These are phyloP conservation scores for Erodium texanum DNA, from an alignment of 441 rosid genomes.

Conservation along the genomic window DNA sequence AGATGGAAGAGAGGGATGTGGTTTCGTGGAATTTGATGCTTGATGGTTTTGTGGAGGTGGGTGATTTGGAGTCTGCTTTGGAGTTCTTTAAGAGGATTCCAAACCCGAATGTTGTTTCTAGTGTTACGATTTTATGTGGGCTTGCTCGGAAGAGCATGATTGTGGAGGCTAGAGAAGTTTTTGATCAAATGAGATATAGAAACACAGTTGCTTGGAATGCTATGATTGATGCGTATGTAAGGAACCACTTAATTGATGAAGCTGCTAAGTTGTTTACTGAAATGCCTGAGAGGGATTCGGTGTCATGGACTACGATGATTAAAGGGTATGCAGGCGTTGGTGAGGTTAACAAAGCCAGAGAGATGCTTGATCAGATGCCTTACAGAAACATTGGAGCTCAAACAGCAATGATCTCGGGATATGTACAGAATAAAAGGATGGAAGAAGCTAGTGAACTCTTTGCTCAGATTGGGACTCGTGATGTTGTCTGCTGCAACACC, in stretches of 20 bases:
- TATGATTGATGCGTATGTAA: constrained; percentile 64
- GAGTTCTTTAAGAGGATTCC: constrained; percentile 27
- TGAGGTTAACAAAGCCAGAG: constrained; percentile 27
- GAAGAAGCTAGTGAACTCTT: constrained; percentile 27
- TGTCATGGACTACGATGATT: constrained; percentile 32
- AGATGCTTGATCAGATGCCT: constrained; percentile 23
- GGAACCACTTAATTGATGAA: constrained; percentile 60
- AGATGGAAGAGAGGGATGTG: constrained; percentile 31
- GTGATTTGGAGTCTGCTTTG: constrained; percentile 32
- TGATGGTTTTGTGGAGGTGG: constrained; percentile 70
- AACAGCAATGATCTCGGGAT: constrained; percentile 34
- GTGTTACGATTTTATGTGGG: constrained; percentile 21
- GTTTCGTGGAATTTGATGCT: constrained; percentile 62
- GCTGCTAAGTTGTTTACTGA: constrained; percentile 47
- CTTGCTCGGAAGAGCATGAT: constrained; percentile 27
- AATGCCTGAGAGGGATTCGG: constrained; percentile 26
- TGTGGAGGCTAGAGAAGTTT: constrained; percentile 42
- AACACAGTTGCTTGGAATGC: constrained; percentile 62
- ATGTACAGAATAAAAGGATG: constrained; percentile 19
- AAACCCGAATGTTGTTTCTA: constrained; percentile 22
- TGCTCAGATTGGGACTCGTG: constrained; percentile 20
- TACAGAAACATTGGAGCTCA: constrained; percentile 23
- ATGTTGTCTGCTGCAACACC: constrained; percentile 30
- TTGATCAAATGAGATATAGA: constrained; percentile 26
- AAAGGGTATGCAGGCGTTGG: constrained; percentile 26